Evolutionary conservation across 768 basidiomycete species (phyloP), one percentile per base, ranked within the genome.

Genomic region (Boletus patriciae): DNA sequence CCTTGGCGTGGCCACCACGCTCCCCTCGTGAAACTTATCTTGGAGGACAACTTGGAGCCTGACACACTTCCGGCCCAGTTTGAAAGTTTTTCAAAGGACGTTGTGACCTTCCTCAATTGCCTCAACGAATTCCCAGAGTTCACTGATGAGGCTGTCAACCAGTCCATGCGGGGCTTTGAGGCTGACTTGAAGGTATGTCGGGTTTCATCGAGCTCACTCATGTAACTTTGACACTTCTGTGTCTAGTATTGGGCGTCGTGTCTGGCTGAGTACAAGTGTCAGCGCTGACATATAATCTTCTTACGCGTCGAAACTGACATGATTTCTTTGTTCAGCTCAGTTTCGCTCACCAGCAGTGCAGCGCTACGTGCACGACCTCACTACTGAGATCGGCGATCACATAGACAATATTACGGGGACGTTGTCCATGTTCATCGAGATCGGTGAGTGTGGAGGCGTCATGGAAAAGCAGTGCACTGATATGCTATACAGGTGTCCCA

Each of bases 91-190:
- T 79, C 81, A 3, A 69, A 65, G 48, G 83, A 83, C 40, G 76
- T 83, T 1, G 76, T 74, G n/a, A 79, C 78, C 0, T 83, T 83
- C 54, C 66, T 83, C 37, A 76, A 80, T 19, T 80, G 80, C 57
- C 67, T 83, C 48, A 82, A 83, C 42, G 82, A 83, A 48, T 83
- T 83, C 43, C 81, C 82, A 1, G 81, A 83, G 64, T 83, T 81
- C 49, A 78, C 73, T 15, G 80, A 83, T 31, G 81, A 83, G 50
- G 76, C 76, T 0, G 75, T 83, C 41, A 80, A 83, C 54, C 70
- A 76, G 23, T 79, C 80, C 43, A 79, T 83, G 64, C 60, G 76
- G 29, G 73, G 77, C 1, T 77, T 83, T 15, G 78, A 83, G 59
- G 78, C 74, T 1, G 82, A 83, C 60, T 64, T 83, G 40, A 81